Percentiles rank a stretch among this genome's conserved stretches.
Evolutionary conservation across 2,329 filamentous ascomycete species (phyloP).

Genomic region (Fusarium euwallaceae): DNA sequence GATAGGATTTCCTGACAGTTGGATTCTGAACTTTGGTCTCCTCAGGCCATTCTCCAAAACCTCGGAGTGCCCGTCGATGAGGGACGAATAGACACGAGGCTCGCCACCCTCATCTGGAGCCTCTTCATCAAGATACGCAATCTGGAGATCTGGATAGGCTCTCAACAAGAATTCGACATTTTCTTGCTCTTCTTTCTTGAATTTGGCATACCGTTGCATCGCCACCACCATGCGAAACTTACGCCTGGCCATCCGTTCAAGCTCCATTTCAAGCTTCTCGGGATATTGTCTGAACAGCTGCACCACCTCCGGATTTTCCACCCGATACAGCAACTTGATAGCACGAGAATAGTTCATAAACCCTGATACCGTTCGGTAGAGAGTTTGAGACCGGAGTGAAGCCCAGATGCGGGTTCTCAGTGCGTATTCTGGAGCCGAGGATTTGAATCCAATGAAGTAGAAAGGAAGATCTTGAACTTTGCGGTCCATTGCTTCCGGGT

Average conservation of each 20-base stretch:
- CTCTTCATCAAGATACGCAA: conserved; percentile 7
- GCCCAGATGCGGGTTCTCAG: not conserved
- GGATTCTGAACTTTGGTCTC: not conserved
- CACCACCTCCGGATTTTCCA: not conserved
- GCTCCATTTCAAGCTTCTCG: not conserved
- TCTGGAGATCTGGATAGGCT: not conserved
- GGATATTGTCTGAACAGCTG: not conserved
- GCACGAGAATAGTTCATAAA: not conserved
- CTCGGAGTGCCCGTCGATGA: not conserved
- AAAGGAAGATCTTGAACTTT: not conserved
- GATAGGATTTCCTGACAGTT: not conserved
- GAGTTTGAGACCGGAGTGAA: not conserved
- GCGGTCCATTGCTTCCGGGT: not conserved
- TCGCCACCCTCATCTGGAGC: not conserved
- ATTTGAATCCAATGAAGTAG: not conserved
- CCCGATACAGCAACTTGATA: not conserved
- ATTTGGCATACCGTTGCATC: not conserved
- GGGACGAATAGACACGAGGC: not conserved
- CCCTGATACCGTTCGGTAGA: not conserved
- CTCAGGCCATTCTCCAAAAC: not conserved
- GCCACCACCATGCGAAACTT: conserved; percentile 2
- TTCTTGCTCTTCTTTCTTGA: conserved; percentile 4
- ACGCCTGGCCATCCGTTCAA: not conserved
- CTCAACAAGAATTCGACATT: not conserved
- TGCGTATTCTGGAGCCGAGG: not conserved